Evolutionary conservation across 1,284 basidiomycete genomes (phyloP).

Genomic region (Ceratobasidium sp.): DNA sequence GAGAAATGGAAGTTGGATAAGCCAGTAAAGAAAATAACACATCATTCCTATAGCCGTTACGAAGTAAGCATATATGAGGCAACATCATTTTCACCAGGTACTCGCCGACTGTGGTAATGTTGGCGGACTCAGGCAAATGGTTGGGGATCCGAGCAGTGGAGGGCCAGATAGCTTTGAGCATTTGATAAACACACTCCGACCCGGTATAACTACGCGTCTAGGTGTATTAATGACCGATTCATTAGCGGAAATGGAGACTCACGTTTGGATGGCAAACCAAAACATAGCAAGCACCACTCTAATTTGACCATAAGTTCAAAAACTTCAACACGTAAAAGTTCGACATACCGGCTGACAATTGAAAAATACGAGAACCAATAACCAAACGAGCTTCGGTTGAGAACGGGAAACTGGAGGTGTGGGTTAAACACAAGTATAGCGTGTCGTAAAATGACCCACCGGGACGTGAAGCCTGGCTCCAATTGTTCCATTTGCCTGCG

Average conservation of each 20-base stretch:
- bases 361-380: slow-evolving; percentile 80
- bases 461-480: slow-evolving; percentile 77
- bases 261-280: slow-evolving; percentile 48
- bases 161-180: slow-evolving; percentile 85
- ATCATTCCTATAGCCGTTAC: slow-evolving; percentile 64
- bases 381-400: slow-evolving; percentile 82
- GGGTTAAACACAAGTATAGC: background rate
- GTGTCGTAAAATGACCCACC: background rate
- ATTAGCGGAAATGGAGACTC: background rate
- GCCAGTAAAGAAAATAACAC: slow-evolving; percentile 86
- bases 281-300: slow-evolving; percentile 48
- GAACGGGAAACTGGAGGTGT: slow-evolving; percentile 69
- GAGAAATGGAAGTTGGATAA: slow-evolving; percentile 79
- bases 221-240: background rate
- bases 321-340: background rate
- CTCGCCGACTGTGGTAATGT: slow-evolving; percentile 72
- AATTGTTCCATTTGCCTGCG: slow-evolving; percentile 72
- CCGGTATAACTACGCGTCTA: slow-evolving; percentile 50
- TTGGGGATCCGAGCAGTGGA: slow-evolving; percentile 74
- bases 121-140: slow-evolving; percentile 67
- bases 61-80: slow-evolving; percentile 25
- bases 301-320: background rate
- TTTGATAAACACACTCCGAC: slow-evolving; percentile 57
- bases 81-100: background rate
- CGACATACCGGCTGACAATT: slow-evolving; percentile 71